Evolutionary conservation across 2,329 filamentous ascomycete genomes (phyloP), one percentile per base, ranked within the genome.

Genomic region (Chaetomium sp.): DNA sequence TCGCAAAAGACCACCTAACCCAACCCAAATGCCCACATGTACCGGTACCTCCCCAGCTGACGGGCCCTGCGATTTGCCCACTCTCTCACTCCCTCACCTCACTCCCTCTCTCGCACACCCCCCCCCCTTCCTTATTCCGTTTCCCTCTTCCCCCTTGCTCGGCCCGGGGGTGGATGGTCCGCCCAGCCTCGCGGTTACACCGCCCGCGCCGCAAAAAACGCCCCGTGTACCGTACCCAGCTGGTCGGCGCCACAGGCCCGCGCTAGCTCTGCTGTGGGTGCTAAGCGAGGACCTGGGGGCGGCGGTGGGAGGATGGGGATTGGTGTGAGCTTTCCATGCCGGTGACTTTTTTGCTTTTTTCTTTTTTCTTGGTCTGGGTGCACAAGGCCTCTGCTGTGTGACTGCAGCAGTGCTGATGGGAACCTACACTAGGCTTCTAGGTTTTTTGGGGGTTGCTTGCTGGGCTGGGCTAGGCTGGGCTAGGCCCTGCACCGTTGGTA

Each of bases 171-270:
- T n/a, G 38, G 16, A 42, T 1, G 38, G 38, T 42, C 38, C 38
- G 38, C 4, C 27, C 27, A 29, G 27, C 27, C 27, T 29, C 27
- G 27, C 27, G 6, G 27, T 29, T 29, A 6, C 27, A n/a, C n/a
- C n/a, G n/a, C n/a, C n/a, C n/a, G n/a, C n/a, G n/a, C n/a, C n/a
- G n/a, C n/a, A n/a, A n/a, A n/a, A n/a, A n/a, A n/a, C n/a, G n/a
- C 27, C 27, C 54, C 61, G 61, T 63, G 61, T 63, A 58, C 61
- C 55, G 61, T 63, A 63, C 61, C 61, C 61, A 54, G 61, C 27
- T 27, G 12, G 23, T 31, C 51, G 51, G 51, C 33, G 29, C 59
- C 51, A 27, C 50, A 50, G 19, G 10, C 31, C 53, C 42, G 53
- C 53, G 21, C 27, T 25, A 25, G 50, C 27, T 31, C 19, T 23